Base-by-base conservation (phyloP, 306 rosid species). In the Quercus agrifolia region DNA sequence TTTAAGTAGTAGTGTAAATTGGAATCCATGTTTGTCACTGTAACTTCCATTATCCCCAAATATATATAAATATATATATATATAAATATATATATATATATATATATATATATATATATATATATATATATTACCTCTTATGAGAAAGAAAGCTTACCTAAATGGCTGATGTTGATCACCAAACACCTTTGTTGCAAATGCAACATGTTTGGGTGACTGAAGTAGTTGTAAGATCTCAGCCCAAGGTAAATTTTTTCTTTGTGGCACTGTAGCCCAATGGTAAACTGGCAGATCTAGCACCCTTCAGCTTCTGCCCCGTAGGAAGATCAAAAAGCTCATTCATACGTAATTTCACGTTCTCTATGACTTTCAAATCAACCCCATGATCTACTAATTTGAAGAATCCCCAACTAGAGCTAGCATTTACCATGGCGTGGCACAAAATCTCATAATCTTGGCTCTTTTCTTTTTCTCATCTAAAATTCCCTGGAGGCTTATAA, bases 81-180 rank as follows among this genome's bases (percentile, higher is more conserved):
- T 23, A 23, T 23, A 23, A 0, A 23, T 23, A 23, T 23, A 23
- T 23, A 23, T 23, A 23, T 23, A 23, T 23, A 23, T 23, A 21
- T 21, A 21, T 23, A 23, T 23, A 23, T 23, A 23, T 23, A 23
- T 23, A 23, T 23, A 23, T 23, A 23, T 23, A 23, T 23, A 23
- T 23, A 23, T 23, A 23, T 23, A 23, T 23, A 23, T 23, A 23
- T 23, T 5, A 4, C 28, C 54, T 11, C 54, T 56, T 56, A 17
- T 5, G 14, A 33, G 9, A 38, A 6, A 38, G 28, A 38, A 69
- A 38, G 11, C 12, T 35, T 69, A 69, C 73, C 55, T 69, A 38
- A 68, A 69, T 69, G 73, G 9, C 1, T 69, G 73, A 9, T 69
- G 73, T 35, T 19, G 54, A 69, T 69, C 55, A 69, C 73, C 73